Conservation (phyloP, 768 basidiomycete species). For the Phylloporus rhodoxanthus region DNA sequence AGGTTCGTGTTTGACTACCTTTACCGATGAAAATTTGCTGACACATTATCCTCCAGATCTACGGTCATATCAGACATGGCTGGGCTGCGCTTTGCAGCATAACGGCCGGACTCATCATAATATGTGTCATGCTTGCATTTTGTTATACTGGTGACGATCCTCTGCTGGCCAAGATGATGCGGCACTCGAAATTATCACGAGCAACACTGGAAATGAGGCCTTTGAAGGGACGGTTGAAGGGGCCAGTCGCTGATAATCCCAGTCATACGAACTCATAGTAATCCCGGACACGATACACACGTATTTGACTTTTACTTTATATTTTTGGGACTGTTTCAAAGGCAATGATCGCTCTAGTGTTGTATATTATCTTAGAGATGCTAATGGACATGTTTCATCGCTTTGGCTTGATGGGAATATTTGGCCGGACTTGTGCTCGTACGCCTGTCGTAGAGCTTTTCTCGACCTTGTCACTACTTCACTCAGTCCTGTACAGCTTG, state of each 20-base stretch:
- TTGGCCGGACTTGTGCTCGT: neutral
- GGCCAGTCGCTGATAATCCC: neutral
- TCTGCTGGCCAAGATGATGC: slow-evolving; percentile 28
- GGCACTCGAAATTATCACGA: slow-evolving; percentile 13
- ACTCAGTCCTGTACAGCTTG: slow-evolving; percentile 1
- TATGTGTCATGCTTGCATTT: slow-evolving; percentile 37
- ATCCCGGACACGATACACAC: slow-evolving; percentile 2
- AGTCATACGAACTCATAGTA: slow-evolving; percentile 1
- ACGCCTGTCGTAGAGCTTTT: neutral
- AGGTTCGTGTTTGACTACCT: slow-evolving; percentile 34
- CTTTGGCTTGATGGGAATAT: neutral
- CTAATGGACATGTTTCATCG: slow-evolving; percentile 7
- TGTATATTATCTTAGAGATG: slow-evolving; percentile 14
- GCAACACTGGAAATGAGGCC: slow-evolving; percentile 7
- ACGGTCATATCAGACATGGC: slow-evolving; percentile 47
- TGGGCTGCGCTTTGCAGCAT: slow-evolving; percentile 58
- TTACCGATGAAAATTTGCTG: neutral
- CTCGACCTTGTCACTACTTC: neutral
- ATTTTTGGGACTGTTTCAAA: slow-evolving; percentile 5
- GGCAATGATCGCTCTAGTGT: slow-evolving; percentile 1
- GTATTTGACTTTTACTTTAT: neutral
- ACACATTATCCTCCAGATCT: slow-evolving; percentile 40
- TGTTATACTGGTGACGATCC: slow-evolving; percentile 48
- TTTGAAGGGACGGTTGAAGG: slow-evolving; percentile 3
- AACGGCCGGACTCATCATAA: slow-evolving; percentile 36